These are phyloP conservation scores for Letharia lupina DNA, from an alignment of 495 filamentous ascomycete genomes.

Conservation along the genomic window DNA sequence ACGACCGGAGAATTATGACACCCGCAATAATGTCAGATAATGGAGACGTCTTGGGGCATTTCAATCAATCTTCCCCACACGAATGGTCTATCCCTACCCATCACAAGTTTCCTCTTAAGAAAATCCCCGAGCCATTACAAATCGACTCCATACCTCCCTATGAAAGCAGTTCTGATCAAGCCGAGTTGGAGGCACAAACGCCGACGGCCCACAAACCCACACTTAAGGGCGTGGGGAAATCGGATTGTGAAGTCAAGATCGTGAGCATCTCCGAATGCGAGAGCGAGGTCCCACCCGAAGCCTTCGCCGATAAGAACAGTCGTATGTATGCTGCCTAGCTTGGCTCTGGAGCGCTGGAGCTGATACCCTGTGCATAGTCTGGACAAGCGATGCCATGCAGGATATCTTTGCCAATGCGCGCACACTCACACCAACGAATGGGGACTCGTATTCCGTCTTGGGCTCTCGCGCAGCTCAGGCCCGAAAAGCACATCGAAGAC, in stretches of 20 bases:
- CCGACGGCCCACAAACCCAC: conserved; percentile 3
- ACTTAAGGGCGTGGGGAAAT: background rate
- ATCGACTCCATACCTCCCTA: background rate
- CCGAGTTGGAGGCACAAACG: background rate
- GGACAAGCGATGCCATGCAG: conserved; percentile 5
- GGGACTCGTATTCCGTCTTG: conserved; percentile 1
- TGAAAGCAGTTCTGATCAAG: conserved; percentile 3
- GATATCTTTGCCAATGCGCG: background rate
- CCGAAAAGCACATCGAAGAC: conserved; percentile 1
- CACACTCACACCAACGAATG: background rate
- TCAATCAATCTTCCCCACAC: background rate
- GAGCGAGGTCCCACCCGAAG: background rate
- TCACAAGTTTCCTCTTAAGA: background rate
- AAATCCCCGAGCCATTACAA: background rate
- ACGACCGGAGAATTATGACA: background rate
- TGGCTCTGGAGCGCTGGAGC: background rate
- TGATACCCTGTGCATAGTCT: background rate
- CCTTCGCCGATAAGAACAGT: background rate
- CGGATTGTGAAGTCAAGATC: conserved; percentile 4
- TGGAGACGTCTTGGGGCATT: background rate
- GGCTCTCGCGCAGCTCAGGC: conserved; percentile 4
- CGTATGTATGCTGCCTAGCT: background rate
- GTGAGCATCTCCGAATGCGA: conserved; percentile 4
- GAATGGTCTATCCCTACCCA: background rate
- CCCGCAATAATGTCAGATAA: background rate